Conservation (phyloP, 768 basidiomycete genomes). For the Mycena indigotica region DNA sequence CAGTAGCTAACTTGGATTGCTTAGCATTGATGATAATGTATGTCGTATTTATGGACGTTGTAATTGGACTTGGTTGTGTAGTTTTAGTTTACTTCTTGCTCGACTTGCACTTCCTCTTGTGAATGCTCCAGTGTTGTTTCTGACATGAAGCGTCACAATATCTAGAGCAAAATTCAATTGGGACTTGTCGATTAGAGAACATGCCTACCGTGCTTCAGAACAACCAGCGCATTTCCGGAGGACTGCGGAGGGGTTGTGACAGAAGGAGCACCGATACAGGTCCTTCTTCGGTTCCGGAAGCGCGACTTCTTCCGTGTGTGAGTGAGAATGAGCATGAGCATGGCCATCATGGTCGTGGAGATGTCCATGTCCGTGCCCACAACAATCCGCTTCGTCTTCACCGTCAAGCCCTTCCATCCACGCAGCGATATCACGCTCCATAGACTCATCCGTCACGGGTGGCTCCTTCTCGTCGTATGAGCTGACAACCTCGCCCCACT, state of each 20-base stretch:
- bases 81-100: background rate
- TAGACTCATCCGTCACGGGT: background rate
- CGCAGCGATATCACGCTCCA: background rate
- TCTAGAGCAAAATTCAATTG: conserved; percentile 23
- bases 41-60: too few species aligned
- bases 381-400: background rate
- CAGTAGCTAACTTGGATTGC: too few species aligned
- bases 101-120: conserved; percentile 28
- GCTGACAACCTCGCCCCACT: background rate
- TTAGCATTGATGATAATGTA: too few species aligned
- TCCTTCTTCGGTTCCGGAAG: conserved; percentile 25
- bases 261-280: conserved; percentile 47
- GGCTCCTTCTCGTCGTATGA: background rate
- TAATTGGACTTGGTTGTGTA: too few species aligned
- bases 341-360: background rate
- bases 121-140: conserved; percentile 34
- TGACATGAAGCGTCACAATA: conserved; percentile 39
- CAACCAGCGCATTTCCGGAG: conserved; percentile 46
- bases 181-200: background rate
- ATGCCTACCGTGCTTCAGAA: conserved; percentile 27
- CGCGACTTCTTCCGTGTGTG: background rate
- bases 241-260: conserved; percentile 45
- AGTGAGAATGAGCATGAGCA: background rate
- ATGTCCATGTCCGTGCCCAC: background rate
- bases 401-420: background rate